Base-by-base conservation (phyloP, 495 filamentous ascomycete species). In the Penicillium dipodomyicola region DNA sequence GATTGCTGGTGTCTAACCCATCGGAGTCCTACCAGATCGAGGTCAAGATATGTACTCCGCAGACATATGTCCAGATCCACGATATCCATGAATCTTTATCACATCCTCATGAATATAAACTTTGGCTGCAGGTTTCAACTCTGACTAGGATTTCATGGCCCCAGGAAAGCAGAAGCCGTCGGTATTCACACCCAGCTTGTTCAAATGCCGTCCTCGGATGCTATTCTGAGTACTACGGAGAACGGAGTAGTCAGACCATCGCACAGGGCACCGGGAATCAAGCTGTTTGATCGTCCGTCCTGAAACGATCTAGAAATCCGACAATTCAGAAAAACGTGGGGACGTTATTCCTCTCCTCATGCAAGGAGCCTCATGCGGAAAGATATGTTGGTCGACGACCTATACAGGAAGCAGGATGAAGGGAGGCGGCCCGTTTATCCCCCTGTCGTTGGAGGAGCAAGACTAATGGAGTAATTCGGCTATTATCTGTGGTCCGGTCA, bases 221-320 rank as follows among this genome's bases (percentile, higher is more conserved):
- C 23, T 23, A 41, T 4, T 20, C n/a, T 54, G 22, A 22, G 22
- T 6, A 25, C 23, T 6, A 25, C 23, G 23, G 23, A 25, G 15
- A 9, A 39, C 15, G 15, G 1, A n/a, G 15, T 29, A n/a, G 22
- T 46, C 43, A 39, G n/a, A 27, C 17, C 39, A 54, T 49, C 30
- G 62, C 60, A 65, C 52, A 57, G 55, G 33, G 52, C 62, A 63
- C 37, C 32, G 37, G 32, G 57, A 45, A 44, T 35, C 40, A 32
- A 50, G 51, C 55, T 37, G 65, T 69, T 75, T 76, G 71, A 76
- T 76, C 73, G 69, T 59, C 71, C 59, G 19, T 22, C 49, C 57
- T 72, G 73, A 76, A 74, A 72, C 71, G 47, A 69, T 74, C 71
- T 71, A 70, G 71, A 75, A 72, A 52, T 59, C 67, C 58, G 46